These are phyloP conservation scores for Mycena amicta DNA, from an alignment of 768 basidiomycete species.

Conservation along the genomic window DNA sequence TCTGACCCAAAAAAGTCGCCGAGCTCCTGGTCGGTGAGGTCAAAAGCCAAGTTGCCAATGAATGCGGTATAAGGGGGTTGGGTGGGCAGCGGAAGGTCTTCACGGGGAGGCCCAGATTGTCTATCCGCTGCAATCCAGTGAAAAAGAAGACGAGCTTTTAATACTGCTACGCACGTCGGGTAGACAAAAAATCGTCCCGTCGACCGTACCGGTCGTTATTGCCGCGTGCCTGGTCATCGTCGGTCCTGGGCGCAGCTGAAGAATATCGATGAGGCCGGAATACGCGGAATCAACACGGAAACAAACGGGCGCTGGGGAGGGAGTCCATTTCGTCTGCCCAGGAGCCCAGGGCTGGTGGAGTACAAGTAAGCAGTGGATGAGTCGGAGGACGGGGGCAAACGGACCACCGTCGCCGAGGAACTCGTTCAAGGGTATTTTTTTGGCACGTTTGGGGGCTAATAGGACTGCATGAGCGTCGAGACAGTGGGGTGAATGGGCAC, in stretches of 20 bases:
- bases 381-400: slow-evolving; percentile 34
- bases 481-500: slow-evolving; percentile 4
- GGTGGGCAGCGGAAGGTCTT: slow-evolving; percentile 95
- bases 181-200: slow-evolving; percentile 65
- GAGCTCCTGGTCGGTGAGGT: slow-evolving; percentile 82
- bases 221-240: slow-evolving; percentile 60
- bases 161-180: slow-evolving; percentile 52
- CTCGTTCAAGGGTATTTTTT: slow-evolving; percentile 92
- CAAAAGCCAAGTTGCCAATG: slow-evolving; percentile 93
- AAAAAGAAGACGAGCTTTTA: slow-evolving; percentile 13
- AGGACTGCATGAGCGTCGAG: neutral
- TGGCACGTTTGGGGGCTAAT: slow-evolving; percentile 85
- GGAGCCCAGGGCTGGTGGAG: slow-evolving; percentile 72
- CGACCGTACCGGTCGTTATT: slow-evolving; percentile 60
- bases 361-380: slow-evolving; percentile 12
- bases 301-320: slow-evolving; percentile 91
- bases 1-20: slow-evolving; percentile 75
- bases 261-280: slow-evolving; percentile 16
- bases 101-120: slow-evolving; percentile 60
- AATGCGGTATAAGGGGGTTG: slow-evolving; percentile 96
- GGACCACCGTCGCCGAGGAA: slow-evolving; percentile 87
- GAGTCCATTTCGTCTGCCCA: slow-evolving; percentile 99
- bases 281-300: neutral
- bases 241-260: slow-evolving; percentile 68
- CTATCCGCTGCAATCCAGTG: slow-evolving; percentile 50